A percentile compares a stretch with the other conserved stretches of the same genome.
phyloP scores from a whole-genome alignment of 2,329 filamentous ascomycete genomes.

The Hymenoscyphus linearis region DNA sequence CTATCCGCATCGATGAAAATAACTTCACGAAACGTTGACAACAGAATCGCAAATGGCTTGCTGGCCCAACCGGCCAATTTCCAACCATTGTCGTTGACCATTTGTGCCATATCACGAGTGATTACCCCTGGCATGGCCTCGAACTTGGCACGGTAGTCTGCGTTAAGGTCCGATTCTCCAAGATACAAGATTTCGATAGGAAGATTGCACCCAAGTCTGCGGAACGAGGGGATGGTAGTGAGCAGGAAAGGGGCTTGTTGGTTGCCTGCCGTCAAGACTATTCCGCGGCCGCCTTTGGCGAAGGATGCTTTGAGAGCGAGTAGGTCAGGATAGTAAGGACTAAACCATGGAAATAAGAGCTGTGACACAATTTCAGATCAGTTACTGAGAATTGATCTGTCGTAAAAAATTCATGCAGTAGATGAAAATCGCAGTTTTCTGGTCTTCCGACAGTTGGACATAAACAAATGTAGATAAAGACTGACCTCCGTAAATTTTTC shows the following conservation, averaged over 20 bases:
- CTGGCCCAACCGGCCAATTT: constrained; percentile 33
- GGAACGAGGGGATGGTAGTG: not conserved
- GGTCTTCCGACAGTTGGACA: no score
- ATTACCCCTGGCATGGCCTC: not conserved
- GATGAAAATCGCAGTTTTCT: no score
- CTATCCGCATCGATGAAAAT: constrained; percentile 38
- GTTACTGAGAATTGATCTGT: not conserved
- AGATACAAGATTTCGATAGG: not conserved
- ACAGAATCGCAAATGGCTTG: constrained; percentile 38
- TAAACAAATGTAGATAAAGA: not conserved
- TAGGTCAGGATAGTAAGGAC: not conserved
- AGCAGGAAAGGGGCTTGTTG: not conserved
- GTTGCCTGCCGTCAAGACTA: not conserved
- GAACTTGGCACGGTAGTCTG: not conserved
- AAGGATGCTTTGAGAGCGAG: not conserved
- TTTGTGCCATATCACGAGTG: not conserved
- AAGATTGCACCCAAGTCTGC: not conserved
- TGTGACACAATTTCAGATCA: not conserved
- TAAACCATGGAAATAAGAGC: not conserved
- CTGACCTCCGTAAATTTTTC: not conserved
- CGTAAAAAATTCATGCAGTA: no score
- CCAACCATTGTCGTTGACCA: not conserved
- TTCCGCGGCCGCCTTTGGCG: not conserved
- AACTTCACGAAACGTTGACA: constrained; percentile 34
- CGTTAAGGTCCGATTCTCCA: not conserved